Evolutionary conservation across 495 filamentous ascomycete species (phyloP), one percentile per base, ranked within the genome.

Genomic region (Neurospora sp.): DNA sequence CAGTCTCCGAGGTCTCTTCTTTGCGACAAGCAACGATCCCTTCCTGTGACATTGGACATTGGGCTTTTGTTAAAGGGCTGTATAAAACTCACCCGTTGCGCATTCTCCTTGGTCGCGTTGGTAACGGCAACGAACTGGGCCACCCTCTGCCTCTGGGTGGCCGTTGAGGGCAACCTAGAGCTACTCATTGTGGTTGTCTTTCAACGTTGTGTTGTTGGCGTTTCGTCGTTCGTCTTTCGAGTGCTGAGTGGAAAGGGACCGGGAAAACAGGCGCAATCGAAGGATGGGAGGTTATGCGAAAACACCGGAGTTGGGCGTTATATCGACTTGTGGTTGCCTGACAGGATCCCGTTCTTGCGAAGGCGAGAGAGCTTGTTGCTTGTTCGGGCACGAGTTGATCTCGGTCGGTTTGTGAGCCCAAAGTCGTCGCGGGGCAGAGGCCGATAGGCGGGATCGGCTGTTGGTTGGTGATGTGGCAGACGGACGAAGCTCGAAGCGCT

Each of bases 51-150:
- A 66, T 37, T 66, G 20, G 46, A 11, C 20, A 4, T 12, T 27
- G 72, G 71, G 70, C 66, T 11, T 20, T 49, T 20, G 20, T 23
- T 54, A 70, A 31, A 69, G 49, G 39, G 39, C 60, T 37, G 27
- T 35, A 73, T 39, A 73, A 73, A 84, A 84, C 84, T 79, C 81
- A 90, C 89, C 76, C 79, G 80, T 41, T 81, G 77, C 31, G 90
- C 90, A 12, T 73, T 84, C 71, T 84, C 87, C 46, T 88, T 86
- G 12, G 84, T 80, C 6, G 86, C 79, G 31, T 85, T 82, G 11
- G 90, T 90, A 70, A 90, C 84, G 31, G 77, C 77, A 46, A 84
- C 79, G 78, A 91, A 91, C 73, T 89, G 83, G 39, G 75, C 72
- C 16, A 88, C 79, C 39, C 86, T 80, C 70, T 78, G 74, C 79